Conservation (phyloP, 345 rosid genomes). For the Linum lewisii region DNA sequence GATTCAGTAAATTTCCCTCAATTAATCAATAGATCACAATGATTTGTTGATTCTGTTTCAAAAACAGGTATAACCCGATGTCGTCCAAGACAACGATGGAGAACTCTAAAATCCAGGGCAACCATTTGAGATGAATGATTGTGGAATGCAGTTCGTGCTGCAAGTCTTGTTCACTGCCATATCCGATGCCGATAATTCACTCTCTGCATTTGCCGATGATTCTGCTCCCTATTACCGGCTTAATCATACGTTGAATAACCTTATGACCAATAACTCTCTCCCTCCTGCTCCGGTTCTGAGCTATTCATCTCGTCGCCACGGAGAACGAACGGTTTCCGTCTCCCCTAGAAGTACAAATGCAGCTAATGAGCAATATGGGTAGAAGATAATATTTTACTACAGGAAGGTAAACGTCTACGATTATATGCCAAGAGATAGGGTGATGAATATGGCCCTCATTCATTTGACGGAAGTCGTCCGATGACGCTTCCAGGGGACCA, state of each 20-base stretch:
- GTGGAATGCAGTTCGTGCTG: too few species aligned
- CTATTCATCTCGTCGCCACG: constrained; percentile 7
- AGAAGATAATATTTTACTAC: constrained; percentile 36
- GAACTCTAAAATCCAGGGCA: too few species aligned
- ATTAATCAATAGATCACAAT: too few species aligned
- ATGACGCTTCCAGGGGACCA: too few species aligned
- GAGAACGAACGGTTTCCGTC: constrained; percentile 18
- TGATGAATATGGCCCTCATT: constrained; percentile 4
- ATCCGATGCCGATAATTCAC: constrained; percentile 11
- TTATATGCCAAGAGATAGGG: constrained; percentile 31
- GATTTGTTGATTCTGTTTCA: too few species aligned
- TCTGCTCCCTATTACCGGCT: constrained; percentile 8
- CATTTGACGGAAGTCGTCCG: too few species aligned
- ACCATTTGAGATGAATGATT: too few species aligned
- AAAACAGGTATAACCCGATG: too few species aligned
- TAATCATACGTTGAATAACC: constrained; percentile 15
- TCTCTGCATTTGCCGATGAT: constrained; percentile 13
- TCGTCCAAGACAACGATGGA: too few species aligned
- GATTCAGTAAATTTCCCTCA: too few species aligned
- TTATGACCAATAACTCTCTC: constrained; percentile 4
- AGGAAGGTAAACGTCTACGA: constrained; percentile 36
- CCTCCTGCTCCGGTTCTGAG: not conserved
- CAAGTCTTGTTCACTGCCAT: too few species aligned
- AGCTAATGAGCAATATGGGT: constrained; percentile 21
- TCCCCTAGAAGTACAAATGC: constrained; percentile 16